Conservation (phyloP, 164 flowering plant species). For the Echeveria elegans region DNA sequence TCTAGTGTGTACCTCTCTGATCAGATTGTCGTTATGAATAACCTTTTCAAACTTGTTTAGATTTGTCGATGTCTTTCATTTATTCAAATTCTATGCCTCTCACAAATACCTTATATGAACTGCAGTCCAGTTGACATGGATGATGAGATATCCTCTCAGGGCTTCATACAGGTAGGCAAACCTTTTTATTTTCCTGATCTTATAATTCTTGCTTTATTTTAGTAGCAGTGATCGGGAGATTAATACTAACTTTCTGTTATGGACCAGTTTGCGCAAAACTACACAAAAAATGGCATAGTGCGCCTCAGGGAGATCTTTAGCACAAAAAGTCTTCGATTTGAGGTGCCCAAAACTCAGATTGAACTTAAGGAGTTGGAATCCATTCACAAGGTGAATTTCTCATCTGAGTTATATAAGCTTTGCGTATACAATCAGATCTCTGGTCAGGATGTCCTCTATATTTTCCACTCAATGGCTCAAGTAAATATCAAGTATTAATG, state of each 20-base stretch:
- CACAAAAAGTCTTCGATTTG: constrained; percentile 52
- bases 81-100: constrained; percentile 6
- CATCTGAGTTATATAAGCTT: not conserved
- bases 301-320: constrained; percentile 86
- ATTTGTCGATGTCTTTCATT: not conserved
- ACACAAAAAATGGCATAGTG: constrained; percentile 62
- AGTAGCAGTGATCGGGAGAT: constrained; percentile 4
- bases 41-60: not conserved
- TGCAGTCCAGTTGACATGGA: constrained; percentile 89
- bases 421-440: not conserved
- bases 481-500: not conserved
- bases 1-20: not conserved
- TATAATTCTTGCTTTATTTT: not conserved
- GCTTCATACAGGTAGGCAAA: constrained; percentile 66
- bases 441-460: not conserved
- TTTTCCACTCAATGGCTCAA: no score
- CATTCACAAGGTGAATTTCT: constrained; percentile 69
- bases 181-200: not conserved
- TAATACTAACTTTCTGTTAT: constrained; percentile 10
- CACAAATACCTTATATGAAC: constrained; percentile 3
- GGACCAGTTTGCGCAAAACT: constrained; percentile 72
- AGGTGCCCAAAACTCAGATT: constrained; percentile 55
- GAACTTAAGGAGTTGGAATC: constrained; percentile 87
- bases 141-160: constrained; percentile 80
- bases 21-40: not conserved